A percentile compares a stretch with the other conserved stretches of the same genome.
These are phyloP conservation scores for Anastatica hierochuntica DNA, from an alignment of 345 rosid genomes.

Conservation along the genomic window DNA sequence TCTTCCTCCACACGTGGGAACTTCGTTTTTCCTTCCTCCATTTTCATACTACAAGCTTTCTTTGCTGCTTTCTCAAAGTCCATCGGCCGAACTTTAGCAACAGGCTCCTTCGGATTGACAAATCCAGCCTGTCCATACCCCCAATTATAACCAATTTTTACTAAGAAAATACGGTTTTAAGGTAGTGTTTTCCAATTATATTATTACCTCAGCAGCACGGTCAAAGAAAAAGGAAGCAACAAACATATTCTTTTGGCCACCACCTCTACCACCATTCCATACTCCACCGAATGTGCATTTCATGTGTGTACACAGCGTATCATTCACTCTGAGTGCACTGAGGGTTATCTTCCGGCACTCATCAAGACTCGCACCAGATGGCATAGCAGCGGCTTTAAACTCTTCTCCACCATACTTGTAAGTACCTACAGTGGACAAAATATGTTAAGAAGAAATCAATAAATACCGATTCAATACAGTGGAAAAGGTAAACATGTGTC, in stretches of 20 bases:
- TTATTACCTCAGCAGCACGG: conserved; percentile 87
- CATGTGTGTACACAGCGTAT: conserved; percentile 70
- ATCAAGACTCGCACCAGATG: conserved; percentile 66
- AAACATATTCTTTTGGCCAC: conserved; percentile 85
- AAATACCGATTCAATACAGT: not conserved
- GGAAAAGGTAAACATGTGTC: not conserved
- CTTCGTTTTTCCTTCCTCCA: conserved; percentile 46
- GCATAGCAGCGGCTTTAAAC: conserved; percentile 42
- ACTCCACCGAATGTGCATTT: conserved; percentile 93
- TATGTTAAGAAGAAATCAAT: not conserved
- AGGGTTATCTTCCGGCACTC: conserved; percentile 58
- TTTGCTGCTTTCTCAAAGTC: conserved; percentile 74
- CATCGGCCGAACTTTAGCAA: conserved; percentile 64
- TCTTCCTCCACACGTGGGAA: conserved; percentile 40
- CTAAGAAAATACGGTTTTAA: not conserved
- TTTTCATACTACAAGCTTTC: conserved; percentile 72
- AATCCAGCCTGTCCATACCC: conserved; percentile 57
- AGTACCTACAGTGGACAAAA: conserved; percentile 32
- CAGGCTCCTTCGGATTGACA: conserved; percentile 46
- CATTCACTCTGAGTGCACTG: conserved; percentile 79
- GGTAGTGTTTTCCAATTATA: not conserved
- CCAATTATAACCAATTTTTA: not conserved
- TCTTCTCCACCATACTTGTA: conserved; percentile 68
- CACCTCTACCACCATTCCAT: conserved; percentile 99
- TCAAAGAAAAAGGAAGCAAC: conserved; percentile 96